Evolutionary conservation across 1,284 basidiomycete species (phyloP), one percentile per base, ranked within the genome.

Genomic region (Cryptococcus jaspeensis): DNA sequence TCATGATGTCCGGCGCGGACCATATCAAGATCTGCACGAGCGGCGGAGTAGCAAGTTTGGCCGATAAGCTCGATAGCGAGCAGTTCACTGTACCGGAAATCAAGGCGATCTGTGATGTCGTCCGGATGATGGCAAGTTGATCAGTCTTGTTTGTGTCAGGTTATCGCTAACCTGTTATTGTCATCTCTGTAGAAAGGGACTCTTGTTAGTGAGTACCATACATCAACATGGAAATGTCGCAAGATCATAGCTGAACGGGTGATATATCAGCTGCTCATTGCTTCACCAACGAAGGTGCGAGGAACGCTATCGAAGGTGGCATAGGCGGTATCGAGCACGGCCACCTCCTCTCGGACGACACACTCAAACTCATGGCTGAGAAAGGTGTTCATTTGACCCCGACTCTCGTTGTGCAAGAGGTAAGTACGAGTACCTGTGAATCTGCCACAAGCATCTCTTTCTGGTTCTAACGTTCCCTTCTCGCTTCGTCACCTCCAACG

Each of bases 81-180:
- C 81, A 82, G 61, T 81, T 79, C 63, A 78, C 78, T 2, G 75
- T 76, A 0, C 78, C 80, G 9, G 81, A 82, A 64, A 75, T 82
- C 20, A 69, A 64, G 22, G 81, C 81, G 0, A 80, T 82, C 58
- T 80, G 78, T 18, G 76, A 76, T 38, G 80, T 79, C 0, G 80
- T 77, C 48, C 59, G 61, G 45, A 78, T 79, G 54, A 82, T 81
- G 81, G 80, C 51, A 38, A 52, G 53, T 46, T 32, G 13, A 44
- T 25, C 13, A 5, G n/a, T n/a, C n/a, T n/a, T n/a, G n/a, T n/a
- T 5, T 13, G n/a, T 25, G 3, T 12, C 16, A 52, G 20, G n/a
- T 23, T 36, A 6, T 52, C 18, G 9, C 49, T 43, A n/a, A 42
- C 25, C 8, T 9, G 28, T 5, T 32, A 32, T 9, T 4, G 28